Base-by-base conservation (phyloP, 768 basidiomycete species). In the Agaricus bisporus region DNA sequence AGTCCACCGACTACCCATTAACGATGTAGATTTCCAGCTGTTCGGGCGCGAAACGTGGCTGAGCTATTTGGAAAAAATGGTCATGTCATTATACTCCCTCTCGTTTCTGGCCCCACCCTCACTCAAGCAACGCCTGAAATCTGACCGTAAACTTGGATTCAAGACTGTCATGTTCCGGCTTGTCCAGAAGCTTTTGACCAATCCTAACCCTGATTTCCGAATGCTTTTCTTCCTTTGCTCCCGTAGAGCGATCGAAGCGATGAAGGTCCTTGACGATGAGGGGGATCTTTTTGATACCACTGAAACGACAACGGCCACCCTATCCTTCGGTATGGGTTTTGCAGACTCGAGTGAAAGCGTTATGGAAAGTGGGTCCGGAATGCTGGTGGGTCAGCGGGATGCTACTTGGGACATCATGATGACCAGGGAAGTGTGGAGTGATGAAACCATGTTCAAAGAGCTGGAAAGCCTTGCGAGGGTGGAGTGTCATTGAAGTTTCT, bases 271-370 rank as follows among this genome's bases (percentile, higher is more conserved):
- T 51, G 90, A 93, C 64, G 86, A 84, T 58, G 83, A 74, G 9
- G 80, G 81, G 59, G 90, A 92, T 63, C 74, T 79, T 36, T 87
- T 89, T 58, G 89, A 90, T 62, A 81, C 87, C 61, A 73, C 83
- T 2, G 81, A 85, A 58, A 67, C 81, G 17, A 70, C 75, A 15
- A 73, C 73, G 46, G 77, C 88, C 4, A 78, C 80, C 3, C 74
- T 92, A 48, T 75, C 86, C 4, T 92, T 91, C 64, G 90, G 89
- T n/a, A 87, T 92, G 78, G 90, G 88, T 12, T 91, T 86, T 61
- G 81, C 85, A 1, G 91, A 91, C 63, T 76, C 79, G 41, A 82
- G 80, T 7, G 86, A 90, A 59, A 77, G 67, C 15, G 73, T 73
- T 9, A 70, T 77, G 44, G 88, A 92, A 65, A 82, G 75, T 56